Percentiles rank a stretch among this genome's conserved stretches.
Conservation (phyloP, 495 filamentous ascomycete genomes). For the Darksidea phi region DNA sequence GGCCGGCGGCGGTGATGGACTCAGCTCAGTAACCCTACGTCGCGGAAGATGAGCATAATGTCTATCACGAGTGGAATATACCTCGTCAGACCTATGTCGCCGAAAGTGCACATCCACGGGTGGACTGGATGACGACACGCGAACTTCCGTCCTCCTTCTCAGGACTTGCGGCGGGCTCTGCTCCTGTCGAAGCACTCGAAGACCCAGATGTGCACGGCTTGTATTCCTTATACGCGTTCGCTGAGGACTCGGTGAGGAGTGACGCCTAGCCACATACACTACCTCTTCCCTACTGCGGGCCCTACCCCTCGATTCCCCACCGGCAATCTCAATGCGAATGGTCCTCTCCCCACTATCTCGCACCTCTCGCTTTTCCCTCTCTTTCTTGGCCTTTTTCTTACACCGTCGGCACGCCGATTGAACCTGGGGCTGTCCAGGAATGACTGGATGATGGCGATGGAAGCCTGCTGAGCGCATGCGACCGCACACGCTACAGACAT, state of each 20-base stretch:
- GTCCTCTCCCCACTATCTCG: neutral
- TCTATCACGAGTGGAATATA: neutral
- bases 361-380: slow-evolving; percentile 9
- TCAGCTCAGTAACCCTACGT: neutral
- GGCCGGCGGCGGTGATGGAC: neutral
- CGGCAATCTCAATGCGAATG: neutral
- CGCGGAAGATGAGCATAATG: neutral
- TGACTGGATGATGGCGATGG: slow-evolving; percentile 28
- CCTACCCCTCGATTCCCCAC: slow-evolving; percentile 4
- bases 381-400: slow-evolving; percentile 13
- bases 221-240: slow-evolving; percentile 1
- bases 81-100: neutral
- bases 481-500: slow-evolving; percentile 33
- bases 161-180: neutral
- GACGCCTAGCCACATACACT: neutral
- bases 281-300: slow-evolving; percentile 9
- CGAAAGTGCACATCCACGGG: too few species aligned
- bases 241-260: neutral
- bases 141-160: neutral
- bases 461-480: slow-evolving; percentile 29
- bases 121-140: neutral
- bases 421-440: slow-evolving; percentile 14
- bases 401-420: slow-evolving; percentile 29
- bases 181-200: slow-evolving; percentile 3
- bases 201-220: too few species aligned